Conservation (phyloP, 179 eudicot genomes). For the Beta macrorhiza region DNA sequence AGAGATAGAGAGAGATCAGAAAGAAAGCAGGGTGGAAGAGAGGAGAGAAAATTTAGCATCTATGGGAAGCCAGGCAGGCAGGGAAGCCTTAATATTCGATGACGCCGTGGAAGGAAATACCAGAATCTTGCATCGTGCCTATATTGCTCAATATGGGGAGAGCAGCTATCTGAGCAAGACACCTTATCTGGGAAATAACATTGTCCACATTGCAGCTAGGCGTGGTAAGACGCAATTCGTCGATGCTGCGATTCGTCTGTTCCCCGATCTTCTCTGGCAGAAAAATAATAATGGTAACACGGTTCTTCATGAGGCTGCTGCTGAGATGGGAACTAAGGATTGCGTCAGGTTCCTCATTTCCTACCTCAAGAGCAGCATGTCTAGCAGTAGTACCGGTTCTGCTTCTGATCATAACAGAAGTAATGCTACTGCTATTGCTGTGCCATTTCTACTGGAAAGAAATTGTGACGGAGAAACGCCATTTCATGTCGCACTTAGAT, state of each 20-base stretch:
- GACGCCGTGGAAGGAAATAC: background rate
- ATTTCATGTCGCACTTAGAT: background rate
- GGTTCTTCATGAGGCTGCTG: background rate
- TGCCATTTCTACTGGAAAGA: background rate
- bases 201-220: slow-evolving; percentile 1
- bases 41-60: background rate
- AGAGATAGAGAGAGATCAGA: too few species aligned
- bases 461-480: slow-evolving; percentile 2
- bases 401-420: background rate
- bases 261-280: background rate
- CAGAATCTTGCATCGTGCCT: background rate
- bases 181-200: background rate
- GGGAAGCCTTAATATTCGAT: background rate
- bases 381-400: too few species aligned
- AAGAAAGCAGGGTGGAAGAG: too few species aligned
- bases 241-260: background rate
- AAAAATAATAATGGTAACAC: background rate
- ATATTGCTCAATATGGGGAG: background rate
- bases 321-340: background rate
- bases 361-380: background rate
- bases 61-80: background rate
- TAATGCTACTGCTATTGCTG: background rate
- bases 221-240: background rate
- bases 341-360: background rate
- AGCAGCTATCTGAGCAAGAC: background rate